A percentile compares a stretch with the other conserved stretches of the same genome.
phyloP scores from a whole-genome alignment of 1,284 basidiomycete species.

The Tilletiaria anomala region DNA sequence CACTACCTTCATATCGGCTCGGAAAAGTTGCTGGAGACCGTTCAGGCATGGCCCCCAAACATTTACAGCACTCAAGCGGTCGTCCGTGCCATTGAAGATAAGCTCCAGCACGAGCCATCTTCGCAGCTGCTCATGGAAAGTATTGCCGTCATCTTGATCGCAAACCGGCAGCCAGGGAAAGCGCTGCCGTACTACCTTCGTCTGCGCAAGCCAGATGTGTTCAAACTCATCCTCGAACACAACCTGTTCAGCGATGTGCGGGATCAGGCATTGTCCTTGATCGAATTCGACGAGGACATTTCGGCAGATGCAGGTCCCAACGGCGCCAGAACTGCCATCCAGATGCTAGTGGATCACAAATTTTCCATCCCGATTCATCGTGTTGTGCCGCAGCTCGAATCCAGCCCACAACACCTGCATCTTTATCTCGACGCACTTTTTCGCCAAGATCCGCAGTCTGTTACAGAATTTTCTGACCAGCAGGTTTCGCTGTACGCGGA shows the following conservation, averaged over 20 bases:
- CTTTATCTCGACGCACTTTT: slow-evolving; percentile 84
- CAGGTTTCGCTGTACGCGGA: slow-evolving; percentile 78
- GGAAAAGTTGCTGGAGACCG: slow-evolving; percentile 57
- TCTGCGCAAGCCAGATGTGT: slow-evolving; percentile 72
- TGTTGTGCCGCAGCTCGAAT: slow-evolving; percentile 73
- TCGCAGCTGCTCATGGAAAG: neutral
- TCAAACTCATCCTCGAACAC: slow-evolving; percentile 83
- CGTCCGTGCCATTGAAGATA: slow-evolving; percentile 70
- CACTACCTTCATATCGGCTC: slow-evolving; percentile 67
- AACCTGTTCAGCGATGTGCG: slow-evolving; percentile 89
- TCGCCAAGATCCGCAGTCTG: slow-evolving; percentile 67
- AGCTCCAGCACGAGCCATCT: slow-evolving; percentile 44
- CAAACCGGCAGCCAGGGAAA: slow-evolving; percentile 54
- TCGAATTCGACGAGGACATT: slow-evolving; percentile 86
- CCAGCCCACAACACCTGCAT: slow-evolving; percentile 68
- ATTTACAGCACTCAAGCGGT: slow-evolving; percentile 80
- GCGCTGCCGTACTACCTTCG: slow-evolving; percentile 79
- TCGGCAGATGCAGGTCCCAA: too few species aligned
- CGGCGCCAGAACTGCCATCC: too few species aligned
- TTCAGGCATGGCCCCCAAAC: slow-evolving; percentile 74
- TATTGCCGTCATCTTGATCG: neutral
- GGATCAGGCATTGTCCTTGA: slow-evolving; percentile 76
- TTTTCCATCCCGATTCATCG: slow-evolving; percentile 48
- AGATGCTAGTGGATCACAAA: slow-evolving; percentile 46
- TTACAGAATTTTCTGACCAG: slow-evolving; percentile 44